Evolutionary conservation across 306 rosid genomes (phyloP).

Genomic region (Vachellia pachyceras): DNA sequence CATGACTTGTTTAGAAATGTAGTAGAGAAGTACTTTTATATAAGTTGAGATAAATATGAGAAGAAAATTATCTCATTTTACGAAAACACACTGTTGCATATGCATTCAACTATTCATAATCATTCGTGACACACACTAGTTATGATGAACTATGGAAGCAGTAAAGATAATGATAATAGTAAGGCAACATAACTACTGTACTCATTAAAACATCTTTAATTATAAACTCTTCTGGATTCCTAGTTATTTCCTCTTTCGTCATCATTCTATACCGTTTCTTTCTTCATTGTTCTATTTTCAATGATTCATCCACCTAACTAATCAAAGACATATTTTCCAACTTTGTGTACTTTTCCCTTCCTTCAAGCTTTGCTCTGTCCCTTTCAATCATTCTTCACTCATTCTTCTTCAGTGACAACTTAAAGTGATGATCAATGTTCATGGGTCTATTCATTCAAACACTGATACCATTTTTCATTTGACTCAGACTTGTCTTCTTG

Average conservation of each 20-base stretch:
- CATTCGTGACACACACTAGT: too few species aligned
- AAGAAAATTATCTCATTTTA: too few species aligned
- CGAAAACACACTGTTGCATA: too few species aligned
- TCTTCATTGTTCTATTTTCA: slow-evolving; percentile 34
- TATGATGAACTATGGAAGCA: background rate
- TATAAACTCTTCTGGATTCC: slow-evolving; percentile 33
- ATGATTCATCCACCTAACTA: slow-evolving; percentile 53
- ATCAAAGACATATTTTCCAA: slow-evolving; percentile 36
- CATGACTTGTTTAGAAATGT: too few species aligned
- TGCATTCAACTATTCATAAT: too few species aligned
- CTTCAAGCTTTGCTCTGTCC: slow-evolving; percentile 48
- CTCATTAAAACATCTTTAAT: slow-evolving; percentile 30
- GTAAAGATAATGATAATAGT: background rate
- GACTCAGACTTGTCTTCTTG: slow-evolving; percentile 25
- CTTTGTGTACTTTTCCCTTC: slow-evolving; percentile 41
- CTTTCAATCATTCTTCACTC: slow-evolving; percentile 25
- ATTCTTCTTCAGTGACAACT: slow-evolving; percentile 15
- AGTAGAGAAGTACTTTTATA: too few species aligned
- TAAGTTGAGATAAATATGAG: too few species aligned
- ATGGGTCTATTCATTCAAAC: slow-evolving; percentile 32
- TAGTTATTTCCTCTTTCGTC: slow-evolving; percentile 35
- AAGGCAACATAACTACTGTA: background rate
- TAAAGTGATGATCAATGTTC: background rate
- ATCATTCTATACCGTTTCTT: slow-evolving; percentile 28
- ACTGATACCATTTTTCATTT: slow-evolving; percentile 32